Evolutionary conservation across 768 basidiomycete species (phyloP).

Genomic region (Mrakia blollopis): DNA sequence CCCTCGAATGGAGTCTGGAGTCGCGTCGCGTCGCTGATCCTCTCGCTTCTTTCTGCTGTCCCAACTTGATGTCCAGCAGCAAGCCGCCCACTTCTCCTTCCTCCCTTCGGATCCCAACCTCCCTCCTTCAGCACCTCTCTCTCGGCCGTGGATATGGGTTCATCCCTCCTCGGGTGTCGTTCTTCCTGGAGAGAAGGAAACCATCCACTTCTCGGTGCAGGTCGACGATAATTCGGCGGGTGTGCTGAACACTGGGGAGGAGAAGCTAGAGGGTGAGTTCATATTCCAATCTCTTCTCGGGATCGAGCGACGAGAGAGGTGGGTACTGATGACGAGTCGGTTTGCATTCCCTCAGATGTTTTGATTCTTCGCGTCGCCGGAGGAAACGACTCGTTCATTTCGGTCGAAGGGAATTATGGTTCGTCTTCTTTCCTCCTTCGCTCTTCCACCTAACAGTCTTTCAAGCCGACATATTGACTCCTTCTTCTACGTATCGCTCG

Average conservation of each 20-base stretch:
- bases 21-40: not conserved
- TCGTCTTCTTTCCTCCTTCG: not conserved
- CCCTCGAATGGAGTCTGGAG: too few relatives aligned
- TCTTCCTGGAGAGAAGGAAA: not conserved
- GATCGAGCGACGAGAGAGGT: not conserved
- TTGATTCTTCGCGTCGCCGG: not conserved
- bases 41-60: not conserved
- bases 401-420: slow-evolving; percentile 2
- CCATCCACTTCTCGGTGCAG: not conserved
- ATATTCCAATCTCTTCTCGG: not conserved
- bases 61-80: not conserved
- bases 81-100: slow-evolving; percentile 6
- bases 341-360: not conserved
- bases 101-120: not conserved
- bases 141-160: slow-evolving; percentile 7
- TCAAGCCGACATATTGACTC: not conserved
- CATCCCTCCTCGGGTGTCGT: not conserved
- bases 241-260: not conserved
- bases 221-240: not conserved
- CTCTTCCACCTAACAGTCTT: not conserved
- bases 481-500: not conserved
- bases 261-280: slow-evolving; percentile 7
- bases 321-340: not conserved
- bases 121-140: not conserved
- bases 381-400: slow-evolving; percentile 13